Evolutionary conservation across 495 filamentous ascomycete genomes (phyloP), one percentile per base, ranked within the genome.

Genomic region (Pyronema domesticum): DNA sequence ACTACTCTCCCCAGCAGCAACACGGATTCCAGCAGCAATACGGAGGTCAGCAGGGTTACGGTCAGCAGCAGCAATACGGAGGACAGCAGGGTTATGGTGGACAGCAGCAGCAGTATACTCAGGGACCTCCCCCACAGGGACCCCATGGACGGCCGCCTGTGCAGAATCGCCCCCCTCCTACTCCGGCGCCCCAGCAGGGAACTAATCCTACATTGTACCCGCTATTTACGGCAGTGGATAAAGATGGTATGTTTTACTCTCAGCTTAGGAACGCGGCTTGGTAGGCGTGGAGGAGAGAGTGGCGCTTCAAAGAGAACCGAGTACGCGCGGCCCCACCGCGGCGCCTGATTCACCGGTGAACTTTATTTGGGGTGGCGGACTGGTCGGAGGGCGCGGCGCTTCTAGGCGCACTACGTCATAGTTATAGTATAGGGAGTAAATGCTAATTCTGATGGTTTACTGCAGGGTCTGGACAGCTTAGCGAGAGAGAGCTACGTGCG

Each of bases 171-270:
- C 82, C 79, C 1, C 80, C 83, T 1, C 76, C 78, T 15, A 79
- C 80, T 15, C 76, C 80, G 6, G 76, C 77, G 15, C 80, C 81
- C 9, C 77, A 82, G 13, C 68, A 75, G 49, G 73, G 77, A 17
- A 76, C 74, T 0, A 86, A 89, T 61, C 80, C 82, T 35, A 76
- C 79, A 0, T 74, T 98, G 7, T 81, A 85, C 60, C 86, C 84
- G 0, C 73, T 96, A 15, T 98, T 98, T 73, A 79, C 83, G 51
- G 85, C 87, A 0, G 91, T 95, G 11, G 94, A 98, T 69, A 85
- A 85, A 59, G 75, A 82, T 71, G 75, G 81, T 83, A 57, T 55
- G 76, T 59, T 9, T 10, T 45, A 19, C 13, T 34, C 37, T 30
- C 23, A 30, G 23, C 23, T 30, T 5, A 30, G 23, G 23, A 30